Conservation (phyloP, 2,329 filamentous ascomycete genomes). For the Metarhizium anisopliae region DNA sequence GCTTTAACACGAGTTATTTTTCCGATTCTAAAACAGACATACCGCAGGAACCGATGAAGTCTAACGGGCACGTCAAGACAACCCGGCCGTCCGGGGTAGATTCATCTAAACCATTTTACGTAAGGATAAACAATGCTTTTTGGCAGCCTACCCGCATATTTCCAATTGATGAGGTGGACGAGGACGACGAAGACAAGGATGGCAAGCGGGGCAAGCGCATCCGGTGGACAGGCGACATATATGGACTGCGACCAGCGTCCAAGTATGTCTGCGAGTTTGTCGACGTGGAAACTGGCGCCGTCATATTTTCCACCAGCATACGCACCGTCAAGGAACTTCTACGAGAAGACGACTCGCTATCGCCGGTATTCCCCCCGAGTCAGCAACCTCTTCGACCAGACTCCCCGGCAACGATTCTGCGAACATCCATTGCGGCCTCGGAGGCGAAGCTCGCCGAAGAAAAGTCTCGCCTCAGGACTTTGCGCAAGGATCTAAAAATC, state of each 20-base stretch:
- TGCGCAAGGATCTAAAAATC: slow-evolving; percentile 66
- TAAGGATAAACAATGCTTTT: slow-evolving; percentile 67
- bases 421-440: slow-evolving; percentile 64
- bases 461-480: slow-evolving; percentile 57
- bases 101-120: slow-evolving; percentile 66
- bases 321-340: slow-evolving; percentile 48
- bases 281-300: slow-evolving; percentile 52
- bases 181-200: slow-evolving; percentile 20
- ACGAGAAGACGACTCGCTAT: slow-evolving; percentile 20
- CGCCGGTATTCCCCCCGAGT: slow-evolving; percentile 26
- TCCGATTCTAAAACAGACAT: slow-evolving; percentile 29
- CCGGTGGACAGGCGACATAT: slow-evolving; percentile 64
- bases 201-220: slow-evolving; percentile 22
- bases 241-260: slow-evolving; percentile 59
- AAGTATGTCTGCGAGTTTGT: slow-evolving; percentile 76
- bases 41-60: slow-evolving; percentile 12
- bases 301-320: slow-evolving; percentile 65
- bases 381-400: slow-evolving; percentile 61
- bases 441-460: slow-evolving; percentile 64
- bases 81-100: slow-evolving; percentile 45
- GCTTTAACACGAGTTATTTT: slow-evolving; percentile 65
- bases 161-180: slow-evolving; percentile 22
- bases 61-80: slow-evolving; percentile 20
- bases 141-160: slow-evolving; percentile 73
- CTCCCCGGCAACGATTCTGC: slow-evolving; percentile 68